Base-by-base conservation (phyloP, 305 asterid genomes). In the Striga hermonthica region DNA sequence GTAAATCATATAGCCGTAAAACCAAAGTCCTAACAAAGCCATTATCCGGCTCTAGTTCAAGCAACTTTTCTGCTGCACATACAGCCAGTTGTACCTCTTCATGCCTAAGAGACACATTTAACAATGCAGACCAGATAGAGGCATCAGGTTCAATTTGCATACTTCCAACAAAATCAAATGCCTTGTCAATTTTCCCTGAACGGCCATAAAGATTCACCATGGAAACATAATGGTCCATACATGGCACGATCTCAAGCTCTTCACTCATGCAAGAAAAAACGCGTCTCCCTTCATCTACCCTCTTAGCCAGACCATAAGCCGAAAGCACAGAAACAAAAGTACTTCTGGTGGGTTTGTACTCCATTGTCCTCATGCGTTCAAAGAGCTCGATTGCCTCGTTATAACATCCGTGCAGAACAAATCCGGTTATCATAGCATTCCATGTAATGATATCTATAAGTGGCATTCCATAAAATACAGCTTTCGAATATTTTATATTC, bases 181-280 rank as follows among this genome's bases (percentile, higher is more conserved):
- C 95, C 75, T 84, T 84, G 63, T 86, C 89, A 35, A 90, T 83
- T 79, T 65, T 76, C 64, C 95, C 95, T 6, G 93, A 84, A 44
- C 86, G 93, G 34, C 97, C 95, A 57, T 73, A 79, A 67, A 90
- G 66, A 74, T 78, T 75, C 47, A 90, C 80, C 95, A 88, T 84
- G 41, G 92, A 92, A 31, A 72, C 78, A 64, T 75, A 86, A 75
- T 86, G 97, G 57, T 86, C 95, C 64, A 84, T 65, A 70, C 78
- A 61, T 10, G 95, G 92, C n/a, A 60, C 52, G 69, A 82, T 79
- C 45, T 64, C 71, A 72, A 76, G 83, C 62, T 82, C 80, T 53
- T 82, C 78, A 4, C 62, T 67, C 88, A 88, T 88, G 38, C 71
- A 61, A 63, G 65, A 59, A 56, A 80, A 90, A 41, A 78, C 34